Percentiles rank a stretch among this genome's conserved stretches.
These are phyloP conservation scores for Fusarium oxysporum DNA, from an alignment of 2,329 filamentous ascomycete genomes.

Conservation along the genomic window DNA sequence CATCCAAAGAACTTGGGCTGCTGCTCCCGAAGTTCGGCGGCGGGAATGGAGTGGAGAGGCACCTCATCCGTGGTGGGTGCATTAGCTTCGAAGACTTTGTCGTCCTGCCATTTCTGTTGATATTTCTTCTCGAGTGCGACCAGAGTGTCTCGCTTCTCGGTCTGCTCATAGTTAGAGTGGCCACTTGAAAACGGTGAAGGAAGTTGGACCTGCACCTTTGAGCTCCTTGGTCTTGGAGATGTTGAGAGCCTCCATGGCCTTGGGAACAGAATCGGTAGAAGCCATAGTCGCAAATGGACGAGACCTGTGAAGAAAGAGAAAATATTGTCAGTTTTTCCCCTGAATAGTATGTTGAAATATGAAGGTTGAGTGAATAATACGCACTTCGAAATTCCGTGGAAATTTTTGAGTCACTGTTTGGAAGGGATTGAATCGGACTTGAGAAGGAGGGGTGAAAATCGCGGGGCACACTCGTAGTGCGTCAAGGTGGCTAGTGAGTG, in stretches of 20 bases:
- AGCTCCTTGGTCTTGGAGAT: conserved; percentile 71
- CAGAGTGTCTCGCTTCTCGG: conserved; percentile 87
- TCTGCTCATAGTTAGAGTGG: conserved; percentile 60
- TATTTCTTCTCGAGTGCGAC: conserved; percentile 91
- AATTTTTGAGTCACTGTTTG: conserved; percentile 50
- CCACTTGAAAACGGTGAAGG: neutral
- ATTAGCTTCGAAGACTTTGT: conserved; percentile 81
- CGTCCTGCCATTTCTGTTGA: conserved; percentile 72
- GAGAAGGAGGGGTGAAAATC: conserved; percentile 53
- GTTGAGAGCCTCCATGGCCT: conserved; percentile 63
- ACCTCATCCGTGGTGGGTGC: conserved; percentile 84
- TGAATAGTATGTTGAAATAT: neutral
- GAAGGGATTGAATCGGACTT: conserved; percentile 33
- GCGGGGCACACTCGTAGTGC: conserved; percentile 48
- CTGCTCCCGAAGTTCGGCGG: conserved; percentile 80
- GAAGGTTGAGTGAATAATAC: conserved; percentile 5
- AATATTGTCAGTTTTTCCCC: conserved; percentile 9
- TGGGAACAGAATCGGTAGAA: conserved; percentile 52
- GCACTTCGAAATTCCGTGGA: conserved; percentile 42
- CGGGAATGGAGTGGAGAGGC: conserved; percentile 77
- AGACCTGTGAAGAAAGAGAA: conserved; percentile 25
- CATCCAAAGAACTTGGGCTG: conserved; percentile 89
- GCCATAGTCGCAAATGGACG: conserved; percentile 57
- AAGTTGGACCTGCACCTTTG: conserved; percentile 61
- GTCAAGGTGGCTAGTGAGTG: conserved; percentile 34